Percentiles rank a stretch among this genome's conserved stretches.
Conservation (phyloP, 2,329 filamentous ascomycete genomes). For the Penicillium psychrosexuale region DNA sequence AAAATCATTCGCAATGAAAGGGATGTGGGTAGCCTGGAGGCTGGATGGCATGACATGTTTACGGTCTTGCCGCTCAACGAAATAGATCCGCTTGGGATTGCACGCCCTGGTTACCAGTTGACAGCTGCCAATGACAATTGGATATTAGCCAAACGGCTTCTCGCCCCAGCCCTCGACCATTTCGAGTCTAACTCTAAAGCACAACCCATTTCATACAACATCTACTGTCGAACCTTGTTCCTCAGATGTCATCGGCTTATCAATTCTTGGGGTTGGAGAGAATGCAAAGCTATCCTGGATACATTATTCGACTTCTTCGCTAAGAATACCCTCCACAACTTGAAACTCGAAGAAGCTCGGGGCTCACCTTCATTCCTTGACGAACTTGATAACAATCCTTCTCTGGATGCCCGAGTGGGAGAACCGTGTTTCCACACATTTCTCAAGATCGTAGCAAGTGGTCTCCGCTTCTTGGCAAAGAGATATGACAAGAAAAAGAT, state of each 20-base stretch:
- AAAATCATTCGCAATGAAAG: conserved; percentile 23
- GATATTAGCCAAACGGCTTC: conserved; percentile 46
- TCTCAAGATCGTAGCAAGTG: conserved; percentile 54
- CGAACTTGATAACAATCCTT: conserved; percentile 44
- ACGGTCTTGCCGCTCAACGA: conserved; percentile 53
- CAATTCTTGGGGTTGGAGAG: conserved; percentile 55
- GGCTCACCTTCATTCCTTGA: conserved; percentile 56
- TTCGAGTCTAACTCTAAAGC: conserved; percentile 44
- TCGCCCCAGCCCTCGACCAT: conserved; percentile 48
- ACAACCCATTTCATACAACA: conserved; percentile 50
- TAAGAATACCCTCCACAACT: conserved; percentile 49
- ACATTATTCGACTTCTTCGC: conserved; percentile 60
- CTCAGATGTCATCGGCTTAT: conserved; percentile 54
- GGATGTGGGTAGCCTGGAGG: conserved; percentile 36
- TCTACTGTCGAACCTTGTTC: conserved; percentile 53
- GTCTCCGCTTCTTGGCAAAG: conserved; percentile 48
- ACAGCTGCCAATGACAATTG: conserved; percentile 48
- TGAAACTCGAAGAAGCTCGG: conserved; percentile 51
- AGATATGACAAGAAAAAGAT: conserved; percentile 54
- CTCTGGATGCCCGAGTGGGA: conserved; percentile 44
- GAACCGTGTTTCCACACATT: conserved; percentile 60
- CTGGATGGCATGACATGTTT: conserved; percentile 47
- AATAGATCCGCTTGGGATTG: conserved; percentile 51
- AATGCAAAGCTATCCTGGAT: conserved; percentile 54
- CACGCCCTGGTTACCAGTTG: conserved; percentile 42